phyloP scores from a whole-genome alignment of 2,329 filamentous ascomycete species.

The Fusarium newnesense region DNA sequence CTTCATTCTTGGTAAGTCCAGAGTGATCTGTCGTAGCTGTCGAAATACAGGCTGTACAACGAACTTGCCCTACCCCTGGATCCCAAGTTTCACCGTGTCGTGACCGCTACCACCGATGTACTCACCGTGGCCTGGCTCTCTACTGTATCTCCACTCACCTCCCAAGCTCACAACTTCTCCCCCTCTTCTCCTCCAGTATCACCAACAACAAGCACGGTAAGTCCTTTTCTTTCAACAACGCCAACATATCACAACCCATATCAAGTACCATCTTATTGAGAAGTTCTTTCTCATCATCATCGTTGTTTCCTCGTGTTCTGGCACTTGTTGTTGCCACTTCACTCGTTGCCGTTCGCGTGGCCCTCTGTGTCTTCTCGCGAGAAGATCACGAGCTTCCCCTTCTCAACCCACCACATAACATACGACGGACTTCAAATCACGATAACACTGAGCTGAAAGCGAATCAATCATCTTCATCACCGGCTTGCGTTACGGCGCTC shows the following conservation, averaged over 20 bases:
- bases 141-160: background rate
- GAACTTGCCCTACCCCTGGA: constrained; percentile 1
- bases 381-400: background rate
- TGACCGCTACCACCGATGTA: background rate
- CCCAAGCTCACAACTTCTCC: background rate
- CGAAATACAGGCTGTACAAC: background rate
- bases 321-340: background rate
- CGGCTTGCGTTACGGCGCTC: background rate
- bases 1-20: background rate
- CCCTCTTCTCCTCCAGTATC: background rate
- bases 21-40: background rate
- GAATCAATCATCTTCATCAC: background rate
- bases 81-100: background rate
- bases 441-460: background rate
- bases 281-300: background rate
- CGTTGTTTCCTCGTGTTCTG: background rate
- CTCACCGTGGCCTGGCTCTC: background rate
- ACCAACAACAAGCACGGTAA: constrained; percentile 4
- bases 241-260: background rate
- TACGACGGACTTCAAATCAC: background rate
- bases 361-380: background rate
- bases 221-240: background rate
- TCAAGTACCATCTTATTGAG: background rate
- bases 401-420: background rate
- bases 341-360: background rate